phyloP scores from a whole-genome alignment of 345 rosid genomes.

The Populus simonii region DNA sequence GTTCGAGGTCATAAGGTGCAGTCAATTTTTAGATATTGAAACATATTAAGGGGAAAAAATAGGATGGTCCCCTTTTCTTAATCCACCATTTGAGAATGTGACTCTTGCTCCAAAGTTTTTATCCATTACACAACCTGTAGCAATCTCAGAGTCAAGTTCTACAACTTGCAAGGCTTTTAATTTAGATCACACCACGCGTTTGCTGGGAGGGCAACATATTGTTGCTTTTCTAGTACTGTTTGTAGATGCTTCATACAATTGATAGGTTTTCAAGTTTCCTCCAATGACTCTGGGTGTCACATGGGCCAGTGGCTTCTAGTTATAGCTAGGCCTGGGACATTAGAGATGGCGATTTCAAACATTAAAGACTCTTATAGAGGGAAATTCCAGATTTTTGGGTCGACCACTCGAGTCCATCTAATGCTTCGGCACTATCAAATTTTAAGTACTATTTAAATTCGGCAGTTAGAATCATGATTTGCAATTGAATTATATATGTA shows the following conservation, averaged over 20 bases:
- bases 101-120: neutral
- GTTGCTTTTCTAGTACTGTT: neutral
- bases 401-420: neutral
- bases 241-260: too few relatives aligned
- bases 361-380: neutral
- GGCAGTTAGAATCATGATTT: too few relatives aligned
- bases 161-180: neutral
- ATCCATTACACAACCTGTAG: neutral
- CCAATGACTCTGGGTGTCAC: neutral
- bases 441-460: too few relatives aligned
- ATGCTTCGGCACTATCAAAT: too few relatives aligned
- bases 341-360: neutral
- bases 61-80: neutral
- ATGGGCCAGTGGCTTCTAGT: neutral
- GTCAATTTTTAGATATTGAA: constrained; percentile 6
- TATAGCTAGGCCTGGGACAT: neutral
- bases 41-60: too few relatives aligned
- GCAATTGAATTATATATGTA: too few relatives aligned
- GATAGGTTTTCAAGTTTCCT: neutral
- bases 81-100: neutral
- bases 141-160: neutral
- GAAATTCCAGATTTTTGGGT: neutral
- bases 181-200: neutral
- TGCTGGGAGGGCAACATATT: neutral
- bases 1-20: neutral